Evolutionary conservation across 2,329 filamentous ascomycete species (phyloP), one percentile per base, ranked within the genome.

Genomic region (Hymenoscyphus infarciens): DNA sequence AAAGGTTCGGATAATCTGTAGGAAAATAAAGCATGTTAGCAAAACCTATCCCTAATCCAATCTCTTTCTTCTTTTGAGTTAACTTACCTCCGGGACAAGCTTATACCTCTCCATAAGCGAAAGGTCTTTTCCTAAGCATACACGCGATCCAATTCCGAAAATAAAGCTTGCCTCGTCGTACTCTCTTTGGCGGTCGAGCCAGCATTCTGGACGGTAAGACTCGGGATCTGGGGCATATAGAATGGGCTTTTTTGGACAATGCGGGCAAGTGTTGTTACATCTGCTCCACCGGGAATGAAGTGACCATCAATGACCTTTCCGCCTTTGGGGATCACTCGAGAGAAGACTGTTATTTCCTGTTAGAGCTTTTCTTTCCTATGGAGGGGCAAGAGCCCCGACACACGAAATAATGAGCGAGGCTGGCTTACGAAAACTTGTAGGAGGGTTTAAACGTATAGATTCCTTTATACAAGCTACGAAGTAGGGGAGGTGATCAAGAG

Each of bases 161-260:
- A 10, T 7, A 54, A 54, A 54, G 25, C 22, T 29, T 7, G 22
- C 22, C 2, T 27, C 16, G 15, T 57, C 33, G 29, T 31, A 35
- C 1, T 33, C 31, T 1, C 16, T 64, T 49, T 57, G 56, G 38
- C 74, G 19, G 74, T 67, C 2, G 74, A 76, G 31, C 77, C 77
- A 79, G 25, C 77, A 62, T 63, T 78, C 76, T 0, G 77, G 77
- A 6, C 67, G 68, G 61, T 77, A 78, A n/a, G 74, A 72, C 22
- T 77, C 71, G 2, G 74, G 70, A 45, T 75, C 72, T 1, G 65
- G 61, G 13, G 77, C 77, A 63, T 76, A 80, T 27, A 77, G 64
- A 16, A 75, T 73, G 19, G 64, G 62, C 2, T 71, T 64, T 3
- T 76, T 57, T 79, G 77, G 71, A 79, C 73, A 10, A 74, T 70